Conservation (phyloP, 2,329 filamentous ascomycete species). For the Metarhizium humberi region DNA sequence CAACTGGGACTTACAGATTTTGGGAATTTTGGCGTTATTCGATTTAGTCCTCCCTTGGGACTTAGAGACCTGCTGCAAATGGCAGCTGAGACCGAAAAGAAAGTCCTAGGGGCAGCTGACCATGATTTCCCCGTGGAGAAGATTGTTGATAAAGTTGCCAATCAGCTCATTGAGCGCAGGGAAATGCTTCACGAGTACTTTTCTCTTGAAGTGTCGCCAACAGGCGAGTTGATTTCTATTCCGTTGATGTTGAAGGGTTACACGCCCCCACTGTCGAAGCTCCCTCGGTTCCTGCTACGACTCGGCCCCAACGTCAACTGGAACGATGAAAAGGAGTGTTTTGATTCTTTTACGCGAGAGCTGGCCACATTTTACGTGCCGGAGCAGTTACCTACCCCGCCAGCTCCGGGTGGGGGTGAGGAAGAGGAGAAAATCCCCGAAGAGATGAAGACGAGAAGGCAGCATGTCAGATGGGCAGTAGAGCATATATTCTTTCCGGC, state of each 20-base stretch:
- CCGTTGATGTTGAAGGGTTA: conserved; percentile 87
- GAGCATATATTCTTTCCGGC: conserved; percentile 88
- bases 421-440: conserved; percentile 31
- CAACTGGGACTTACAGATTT: conserved; percentile 93
- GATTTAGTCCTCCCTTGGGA: conserved; percentile 66
- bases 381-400: conserved; percentile 60
- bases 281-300: conserved; percentile 79
- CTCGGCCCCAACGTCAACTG: conserved; percentile 86
- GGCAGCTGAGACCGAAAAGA: conserved; percentile 62
- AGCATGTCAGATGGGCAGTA: conserved; percentile 63
- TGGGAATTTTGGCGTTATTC: conserved; percentile 82
- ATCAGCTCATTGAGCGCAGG: conserved; percentile 62
- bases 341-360: conserved; percentile 75
- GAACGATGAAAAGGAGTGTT: conserved; percentile 76
- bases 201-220: conserved; percentile 67
- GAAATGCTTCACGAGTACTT: conserved; percentile 95
- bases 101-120: conserved; percentile 27
- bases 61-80: conserved; percentile 63
- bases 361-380: conserved; percentile 86
- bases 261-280: conserved; percentile 72
- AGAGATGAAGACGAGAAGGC: conserved; percentile 48
- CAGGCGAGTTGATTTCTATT: conserved; percentile 68
- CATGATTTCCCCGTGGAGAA: conserved; percentile 56
- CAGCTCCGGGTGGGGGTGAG: conserved; percentile 22
- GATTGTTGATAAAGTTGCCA: conserved; percentile 55